Base-by-base conservation (phyloP, 176 grass and related monocot species). In the Paspalum notatum region DNA sequence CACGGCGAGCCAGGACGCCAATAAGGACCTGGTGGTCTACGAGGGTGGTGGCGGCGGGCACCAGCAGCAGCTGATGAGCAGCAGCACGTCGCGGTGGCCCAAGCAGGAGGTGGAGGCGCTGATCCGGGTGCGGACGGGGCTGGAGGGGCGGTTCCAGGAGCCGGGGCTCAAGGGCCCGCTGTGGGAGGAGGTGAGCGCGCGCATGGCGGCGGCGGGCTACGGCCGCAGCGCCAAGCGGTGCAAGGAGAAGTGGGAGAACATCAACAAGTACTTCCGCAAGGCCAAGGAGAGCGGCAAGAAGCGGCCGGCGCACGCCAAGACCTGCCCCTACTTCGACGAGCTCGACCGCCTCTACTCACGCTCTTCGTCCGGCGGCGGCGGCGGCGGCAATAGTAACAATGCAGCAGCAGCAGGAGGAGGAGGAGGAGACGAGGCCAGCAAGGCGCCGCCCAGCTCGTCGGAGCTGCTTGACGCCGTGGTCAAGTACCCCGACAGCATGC, bases 241-340 rank as follows among this genome's bases (percentile, higher is more conserved):
- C 91, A 97, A 97, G 85, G 95, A 97, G 89, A 97, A 97, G 83
- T 97, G 95, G 95, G 95, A 97, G 90, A 97, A 97, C 80, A 97
- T 97, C 81, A 97, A 97, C 92, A 97, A 97, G 77, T 97, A 97
- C 74, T 97, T 94, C 85, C 81, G 92, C 56, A 97, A 94, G 87
- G 87, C 92, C 2, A 97, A 94, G 63, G 95, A 97, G 72, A 92
- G 87, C 50, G 90, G 87, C 56, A 97, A 92, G 90, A 94, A 87
- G 78, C 25, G 95, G 24, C 85, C 90, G 11, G 83, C 79, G 21
- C 90, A 94, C 66, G 87, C 90, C 66, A 97, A 97, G 87, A 97
- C 92, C 0, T 97, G 95, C 80, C 95, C 95, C 5, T 97, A 97
- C 79, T 97, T 97, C 83, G 63, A 94, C 46, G 85, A 94, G 79